Evolutionary conservation across 148 eudicot genomes (phyloP).

Genomic region (Bassia scoparia): DNA sequence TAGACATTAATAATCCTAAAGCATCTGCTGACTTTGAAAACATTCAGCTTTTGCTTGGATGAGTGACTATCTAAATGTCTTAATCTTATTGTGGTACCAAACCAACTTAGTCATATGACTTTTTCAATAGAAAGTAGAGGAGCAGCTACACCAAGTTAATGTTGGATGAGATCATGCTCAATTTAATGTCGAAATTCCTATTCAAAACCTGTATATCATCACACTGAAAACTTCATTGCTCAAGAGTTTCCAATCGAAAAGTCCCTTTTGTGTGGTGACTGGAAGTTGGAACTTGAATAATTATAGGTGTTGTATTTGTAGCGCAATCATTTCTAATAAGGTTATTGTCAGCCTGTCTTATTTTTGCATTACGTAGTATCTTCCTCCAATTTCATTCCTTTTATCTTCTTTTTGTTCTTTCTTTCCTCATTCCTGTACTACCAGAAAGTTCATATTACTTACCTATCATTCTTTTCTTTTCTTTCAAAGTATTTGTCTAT

Average conservation of each 20-base stretch:
- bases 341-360: constrained; percentile 2
- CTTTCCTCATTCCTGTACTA: constrained; percentile 7
- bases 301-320: too few relatives aligned
- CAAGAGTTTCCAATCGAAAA: neutral
- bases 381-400: neutral
- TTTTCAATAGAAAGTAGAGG: neutral
- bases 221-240: neutral
- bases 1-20: neutral
- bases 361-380: neutral
- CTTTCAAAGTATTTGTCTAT: too few relatives aligned
- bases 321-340: neutral
- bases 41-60: neutral
- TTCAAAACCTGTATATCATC: neutral
- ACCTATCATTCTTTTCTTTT: too few relatives aligned
- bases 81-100: neutral
- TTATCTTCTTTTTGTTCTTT: neutral
- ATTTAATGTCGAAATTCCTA: neutral
- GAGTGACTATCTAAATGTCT: neutral
- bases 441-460: constrained; percentile 3
- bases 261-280: too few relatives aligned
- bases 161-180: neutral
- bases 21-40: neutral
- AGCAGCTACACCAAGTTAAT: neutral
- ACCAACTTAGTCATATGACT: neutral
- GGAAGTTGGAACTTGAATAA: neutral